Evolutionary conservation across 2,329 filamentous ascomycete genomes (phyloP).

Genomic region (Exophiala calicioides): DNA sequence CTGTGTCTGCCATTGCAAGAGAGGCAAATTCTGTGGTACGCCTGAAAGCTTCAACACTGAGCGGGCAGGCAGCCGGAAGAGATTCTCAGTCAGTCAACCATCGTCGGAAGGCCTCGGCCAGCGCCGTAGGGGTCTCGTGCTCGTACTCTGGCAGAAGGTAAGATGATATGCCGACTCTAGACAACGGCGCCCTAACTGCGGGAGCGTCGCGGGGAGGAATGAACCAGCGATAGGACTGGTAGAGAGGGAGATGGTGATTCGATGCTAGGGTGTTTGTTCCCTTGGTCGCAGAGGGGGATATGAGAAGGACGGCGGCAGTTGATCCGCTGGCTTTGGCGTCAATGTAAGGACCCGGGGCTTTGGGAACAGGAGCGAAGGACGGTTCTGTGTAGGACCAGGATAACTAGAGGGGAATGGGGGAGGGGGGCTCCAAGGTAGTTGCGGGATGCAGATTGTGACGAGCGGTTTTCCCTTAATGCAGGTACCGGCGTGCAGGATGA

Average conservation of each 20-base stretch:
- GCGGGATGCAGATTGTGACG: constrained; percentile 13
- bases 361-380: constrained; percentile 4
- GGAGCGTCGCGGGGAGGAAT: background rate
- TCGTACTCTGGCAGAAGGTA: background rate
- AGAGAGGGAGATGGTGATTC: too few relatives aligned
- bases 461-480: constrained; percentile 22
- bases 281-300: too few relatives aligned
- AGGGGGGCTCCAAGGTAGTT: constrained; percentile 9
- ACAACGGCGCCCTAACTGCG: background rate
- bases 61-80: constrained; percentile 2
- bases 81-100: background rate
- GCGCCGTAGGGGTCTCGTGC: background rate
- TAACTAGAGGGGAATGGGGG: constrained; percentile 6
- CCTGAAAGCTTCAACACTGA: constrained; percentile 1
- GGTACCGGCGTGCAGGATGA: constrained; percentile 20
- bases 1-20: constrained; percentile 20
- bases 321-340: background rate
- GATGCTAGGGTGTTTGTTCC: too few relatives aligned
- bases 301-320: background rate
- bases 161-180: background rate
- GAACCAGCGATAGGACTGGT: too few relatives aligned
- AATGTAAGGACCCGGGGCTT: constrained; percentile 1
- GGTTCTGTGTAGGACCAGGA: constrained; percentile 1
- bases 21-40: background rate
- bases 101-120: background rate